Evolutionary conservation across 2,329 filamentous ascomycete genomes (phyloP), one percentile per base, ranked within the genome.

Genomic region (Talaromyces islandicus): DNA sequence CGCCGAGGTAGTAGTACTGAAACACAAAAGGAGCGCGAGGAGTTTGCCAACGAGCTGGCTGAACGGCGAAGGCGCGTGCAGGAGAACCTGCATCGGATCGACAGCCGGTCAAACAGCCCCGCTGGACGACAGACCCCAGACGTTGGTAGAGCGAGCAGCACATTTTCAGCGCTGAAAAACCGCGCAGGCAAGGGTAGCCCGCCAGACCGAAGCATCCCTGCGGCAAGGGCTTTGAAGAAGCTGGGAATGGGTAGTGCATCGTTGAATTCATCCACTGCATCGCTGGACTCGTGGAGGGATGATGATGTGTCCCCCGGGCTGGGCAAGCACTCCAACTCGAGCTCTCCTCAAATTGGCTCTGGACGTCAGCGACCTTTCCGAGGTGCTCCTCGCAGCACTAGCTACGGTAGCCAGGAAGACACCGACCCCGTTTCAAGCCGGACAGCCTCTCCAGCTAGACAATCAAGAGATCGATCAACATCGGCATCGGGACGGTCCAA

Each of bases 401-500:
- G 56, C 29, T 53, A 58, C 19, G 59, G 55, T 48, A 75, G 74
- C 61, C 67, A 72, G 19, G 73, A 75, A 32, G 73, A 70, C 24
- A 69, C 69, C 27, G 71, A 75, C 51, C 74, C 70, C 11, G 71
- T 68, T 62, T 68, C 67, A 48, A 74, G 73, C 64, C 73, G 73
- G 58, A 69, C 66, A 14, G 64, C 65, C 32, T 75, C 72, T 6
- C 72, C 80, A 60, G 72, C 71, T 64, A 71, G 70, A 54, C 73
- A 73, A 21, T 73, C 70, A 29, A 75, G 83, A 56, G 80, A 83
- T 62, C 80, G 84, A 55, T 84, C 84, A 6, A 80, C 78, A 63
- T 86, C 84, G 7, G 79, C 79, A 3, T 80, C 78, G 56, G 78
- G 77, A 29, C 79, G 83, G 29, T 85, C 83, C 7, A 80, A 80